Evolutionary conservation across 192 early-diverging fungal species (phyloP).

Genomic region (Entomortierella chlamydospora): DNA sequence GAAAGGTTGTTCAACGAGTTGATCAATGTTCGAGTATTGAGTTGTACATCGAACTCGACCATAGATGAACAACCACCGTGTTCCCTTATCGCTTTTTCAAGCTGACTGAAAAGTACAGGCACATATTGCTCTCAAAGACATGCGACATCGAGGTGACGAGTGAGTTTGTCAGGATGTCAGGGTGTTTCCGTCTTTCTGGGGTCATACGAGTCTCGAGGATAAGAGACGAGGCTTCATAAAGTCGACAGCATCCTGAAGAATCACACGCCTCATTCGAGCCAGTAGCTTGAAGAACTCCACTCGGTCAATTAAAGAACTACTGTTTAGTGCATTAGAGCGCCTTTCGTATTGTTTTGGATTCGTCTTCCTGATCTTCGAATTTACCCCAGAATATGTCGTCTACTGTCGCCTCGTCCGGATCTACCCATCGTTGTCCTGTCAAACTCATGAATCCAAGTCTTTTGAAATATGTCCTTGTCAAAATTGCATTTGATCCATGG

Average conservation of each 20-base stretch:
- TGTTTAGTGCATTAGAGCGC: background rate
- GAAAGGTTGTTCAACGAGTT: no score
- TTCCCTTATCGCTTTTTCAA: no score
- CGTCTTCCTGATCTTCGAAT: background rate
- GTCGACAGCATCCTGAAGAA: slow-evolving; percentile 24
- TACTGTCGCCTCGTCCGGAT: slow-evolving; percentile 9
- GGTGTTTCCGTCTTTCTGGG: no score
- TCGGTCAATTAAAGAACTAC: slow-evolving; percentile 1
- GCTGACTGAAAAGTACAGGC: no score
- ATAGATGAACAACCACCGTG: no score
- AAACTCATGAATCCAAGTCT: slow-evolving; percentile 13
- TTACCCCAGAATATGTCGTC: background rate
- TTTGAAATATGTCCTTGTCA: slow-evolving; percentile 1
- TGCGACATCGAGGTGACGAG: no score
- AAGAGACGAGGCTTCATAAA: slow-evolving; percentile 14
- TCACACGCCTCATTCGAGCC: slow-evolving; percentile 17
- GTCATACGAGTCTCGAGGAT: no score
- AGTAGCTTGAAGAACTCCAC: slow-evolving; percentile 17
- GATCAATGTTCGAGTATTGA: no score
- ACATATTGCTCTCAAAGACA: no score
- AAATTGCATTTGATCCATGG: slow-evolving; percentile 22
- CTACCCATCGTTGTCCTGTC: slow-evolving; percentile 1
- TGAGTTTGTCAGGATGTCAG: no score
- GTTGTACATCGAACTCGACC: no score
- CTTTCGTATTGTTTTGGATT: background rate